Evolutionary conservation across 345 rosid genomes (phyloP), one percentile per base, ranked within the genome.

Genomic region (Clarkia xantiana): DNA sequence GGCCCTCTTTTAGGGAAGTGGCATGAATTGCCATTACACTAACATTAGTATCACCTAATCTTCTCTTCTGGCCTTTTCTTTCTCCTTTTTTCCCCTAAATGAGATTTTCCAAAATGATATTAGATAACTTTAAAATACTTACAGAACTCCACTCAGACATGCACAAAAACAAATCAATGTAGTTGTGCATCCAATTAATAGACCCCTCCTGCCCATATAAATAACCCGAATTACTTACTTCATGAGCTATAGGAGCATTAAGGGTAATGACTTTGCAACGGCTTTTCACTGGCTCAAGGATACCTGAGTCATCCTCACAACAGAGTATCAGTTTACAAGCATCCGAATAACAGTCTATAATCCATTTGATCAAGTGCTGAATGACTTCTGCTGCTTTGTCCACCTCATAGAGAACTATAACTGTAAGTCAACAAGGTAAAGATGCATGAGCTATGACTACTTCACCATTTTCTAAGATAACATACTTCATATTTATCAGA

Each of bases 351-450:
- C 85, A 66, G 65, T 81, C 85, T 67, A 82, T 76, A 15, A 74
- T 72, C 85, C 82, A 76, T 71, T 78, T 78, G 51, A 82, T 70
- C 74, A 82, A 56, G 65, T 76, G 77, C 46, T 70, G 85, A 23
- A 76, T 58, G 52, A 44, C 64, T 59, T 78, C 81, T 18, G 69
- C 54, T 15, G 79, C 81, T 71, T 63, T 67, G 66, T 76, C 81
- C 16, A 76, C 71, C 25, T 68, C 74, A 49, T 70, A 67, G 52
- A 78, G 79, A 51, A 82, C 68, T 50, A 82, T 67, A 8, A 74
- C 85, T 82, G 77, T 47, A 60, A n/a, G 56, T 45, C 42, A 41
- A 16, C 49, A 46, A 49, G 55, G 53, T 40, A 7, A 70, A 47
- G 51, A 15, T n/a, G 23, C 18, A 44, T 75, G 52, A 64, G 70